These are phyloP conservation scores for Neolentinus lepideus DNA, from an alignment of 1,284 basidiomycete genomes.

Conservation along the genomic window DNA sequence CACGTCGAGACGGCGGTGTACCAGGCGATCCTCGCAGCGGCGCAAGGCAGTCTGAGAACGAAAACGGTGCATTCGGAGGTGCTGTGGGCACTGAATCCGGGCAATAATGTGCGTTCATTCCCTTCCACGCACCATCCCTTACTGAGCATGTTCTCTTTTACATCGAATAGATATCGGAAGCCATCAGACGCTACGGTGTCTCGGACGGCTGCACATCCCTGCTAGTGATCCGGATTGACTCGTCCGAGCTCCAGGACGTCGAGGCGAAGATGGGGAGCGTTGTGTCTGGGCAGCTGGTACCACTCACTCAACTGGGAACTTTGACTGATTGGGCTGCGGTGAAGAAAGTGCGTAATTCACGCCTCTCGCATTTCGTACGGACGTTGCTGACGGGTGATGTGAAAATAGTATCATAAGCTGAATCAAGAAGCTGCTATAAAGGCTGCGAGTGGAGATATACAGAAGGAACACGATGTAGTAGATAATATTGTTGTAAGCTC, in stretches of 20 bases:
- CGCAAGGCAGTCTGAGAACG: conserved; percentile 53
- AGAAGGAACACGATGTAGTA: conserved; percentile 36
- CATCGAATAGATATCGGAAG: conserved; percentile 72
- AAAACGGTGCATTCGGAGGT: conserved; percentile 85
- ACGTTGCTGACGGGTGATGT: neutral
- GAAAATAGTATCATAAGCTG: conserved; percentile 67
- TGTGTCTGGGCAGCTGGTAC: conserved; percentile 47
- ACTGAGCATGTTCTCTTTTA: too few species aligned
- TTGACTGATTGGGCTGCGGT: conserved; percentile 67
- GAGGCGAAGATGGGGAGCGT: conserved; percentile 44
- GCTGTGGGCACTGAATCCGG: conserved; percentile 76
- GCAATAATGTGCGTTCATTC: conserved; percentile 59
- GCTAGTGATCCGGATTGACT: conserved; percentile 66
- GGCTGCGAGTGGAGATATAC: conserved; percentile 27
- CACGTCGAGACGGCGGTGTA: conserved; percentile 80
- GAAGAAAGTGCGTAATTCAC: conserved; percentile 50
- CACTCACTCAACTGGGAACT: conserved; percentile 37
- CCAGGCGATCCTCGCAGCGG: conserved; percentile 70
- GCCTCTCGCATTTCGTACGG: neutral
- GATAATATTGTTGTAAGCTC: conserved; percentile 68
- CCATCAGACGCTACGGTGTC: conserved; percentile 79
- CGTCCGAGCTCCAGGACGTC: conserved; percentile 31
- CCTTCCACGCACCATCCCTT: too few species aligned
- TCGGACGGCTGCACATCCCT: conserved; percentile 60
- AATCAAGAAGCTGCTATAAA: conserved; percentile 42